Conservation (phyloP, 2,329 filamentous ascomycete species). For the Venturia asperata region DNA sequence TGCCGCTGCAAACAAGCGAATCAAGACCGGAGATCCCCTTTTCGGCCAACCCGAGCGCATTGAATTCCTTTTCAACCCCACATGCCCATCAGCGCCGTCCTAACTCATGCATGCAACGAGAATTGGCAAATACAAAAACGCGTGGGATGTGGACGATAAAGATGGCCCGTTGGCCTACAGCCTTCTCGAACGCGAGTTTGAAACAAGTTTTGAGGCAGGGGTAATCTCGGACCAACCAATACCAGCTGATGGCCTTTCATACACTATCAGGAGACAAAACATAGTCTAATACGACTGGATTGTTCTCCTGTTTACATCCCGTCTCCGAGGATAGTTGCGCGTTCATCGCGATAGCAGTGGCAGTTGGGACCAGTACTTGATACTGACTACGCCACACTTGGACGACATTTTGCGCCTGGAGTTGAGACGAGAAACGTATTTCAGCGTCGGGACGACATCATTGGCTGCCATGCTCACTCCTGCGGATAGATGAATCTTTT, state of each 20-base stretch:
- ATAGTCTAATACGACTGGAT: background rate
- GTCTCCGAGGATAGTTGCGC: constrained; percentile 3
- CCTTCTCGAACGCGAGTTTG: constrained; percentile 7
- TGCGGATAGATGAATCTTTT: background rate
- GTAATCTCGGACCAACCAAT: background rate
- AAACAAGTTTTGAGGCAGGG: constrained; percentile 5
- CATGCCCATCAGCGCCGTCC: background rate
- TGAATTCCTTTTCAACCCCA: background rate
- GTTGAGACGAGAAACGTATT: constrained; percentile 8
- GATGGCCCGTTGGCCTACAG: background rate
- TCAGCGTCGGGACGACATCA: background rate
- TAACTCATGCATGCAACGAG: background rate
- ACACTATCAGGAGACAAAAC: background rate
- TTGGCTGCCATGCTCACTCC: background rate
- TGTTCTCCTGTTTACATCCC: constrained; percentile 3
- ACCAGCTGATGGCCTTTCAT: background rate
- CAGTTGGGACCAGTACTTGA: constrained; percentile 1
- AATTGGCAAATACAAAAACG: background rate
- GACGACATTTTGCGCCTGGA: background rate
- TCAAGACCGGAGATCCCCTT: background rate
- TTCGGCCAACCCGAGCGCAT: background rate
- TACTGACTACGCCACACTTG: background rate
- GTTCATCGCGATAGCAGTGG: background rate
- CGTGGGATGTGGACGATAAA: background rate
- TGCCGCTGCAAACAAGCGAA: background rate